These are phyloP conservation scores for Narthecium ossifragum DNA, from an alignment of 106 monocot species.

Conservation along the genomic window DNA sequence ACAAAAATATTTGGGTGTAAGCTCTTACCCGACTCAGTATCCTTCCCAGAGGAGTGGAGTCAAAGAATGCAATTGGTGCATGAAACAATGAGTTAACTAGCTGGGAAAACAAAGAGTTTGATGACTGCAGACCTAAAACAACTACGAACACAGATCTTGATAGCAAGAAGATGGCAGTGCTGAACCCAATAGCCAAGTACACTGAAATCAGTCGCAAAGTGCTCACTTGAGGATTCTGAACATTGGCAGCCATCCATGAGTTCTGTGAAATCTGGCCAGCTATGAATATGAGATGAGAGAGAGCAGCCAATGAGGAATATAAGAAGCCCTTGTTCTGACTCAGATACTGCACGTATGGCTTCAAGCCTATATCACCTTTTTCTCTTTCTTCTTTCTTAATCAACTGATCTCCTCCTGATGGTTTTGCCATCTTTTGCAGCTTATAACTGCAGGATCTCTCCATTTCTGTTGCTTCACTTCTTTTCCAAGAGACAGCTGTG, in stretches of 20 bases:
- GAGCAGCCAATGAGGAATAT: constrained; percentile 30
- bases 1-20: background rate
- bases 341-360: constrained; percentile 76
- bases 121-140: constrained; percentile 62
- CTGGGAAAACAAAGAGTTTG: constrained; percentile 80
- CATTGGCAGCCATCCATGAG: constrained; percentile 96
- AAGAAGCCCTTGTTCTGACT: constrained; percentile 78
- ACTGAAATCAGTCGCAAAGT: constrained; percentile 54
- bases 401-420: constrained; percentile 42
- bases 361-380: constrained; percentile 67
- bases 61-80: constrained; percentile 93
- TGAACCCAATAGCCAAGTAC: constrained; percentile 64
- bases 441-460: background rate
- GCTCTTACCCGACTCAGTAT: constrained; percentile 77
- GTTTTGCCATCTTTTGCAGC: constrained; percentile 8
- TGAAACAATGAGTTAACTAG: constrained; percentile 74
- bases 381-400: constrained; percentile 97
- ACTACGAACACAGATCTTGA: constrained; percentile 62
- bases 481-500: constrained; percentile 8
- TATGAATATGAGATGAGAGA: constrained; percentile 66
- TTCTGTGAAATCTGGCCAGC: constrained; percentile 82
- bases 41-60: constrained; percentile 92
- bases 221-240: constrained; percentile 70
- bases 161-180: constrained; percentile 53
- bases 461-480: constrained; percentile 14